phyloP scores from a whole-genome alignment of 768 basidiomycete species.

The Chalciporus chontae region DNA sequence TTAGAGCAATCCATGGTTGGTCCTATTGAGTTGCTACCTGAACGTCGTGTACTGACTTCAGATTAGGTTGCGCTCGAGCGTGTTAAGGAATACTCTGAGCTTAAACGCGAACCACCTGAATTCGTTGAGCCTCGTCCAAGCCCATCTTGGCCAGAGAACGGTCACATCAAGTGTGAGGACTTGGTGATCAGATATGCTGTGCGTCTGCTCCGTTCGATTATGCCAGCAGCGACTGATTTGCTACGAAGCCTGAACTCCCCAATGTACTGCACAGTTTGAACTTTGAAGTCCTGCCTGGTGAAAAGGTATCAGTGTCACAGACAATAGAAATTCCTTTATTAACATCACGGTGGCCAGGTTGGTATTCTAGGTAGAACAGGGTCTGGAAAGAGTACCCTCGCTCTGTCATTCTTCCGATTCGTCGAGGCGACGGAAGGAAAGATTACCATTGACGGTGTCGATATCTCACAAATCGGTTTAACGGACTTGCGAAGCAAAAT shows the following conservation, averaged over 20 bases:
- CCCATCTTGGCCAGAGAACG: slow-evolving; percentile 71
- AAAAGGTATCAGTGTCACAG: slow-evolving; percentile 51
- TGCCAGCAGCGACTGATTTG: background rate
- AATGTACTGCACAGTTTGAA: slow-evolving; percentile 77
- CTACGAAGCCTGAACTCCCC: slow-evolving; percentile 72
- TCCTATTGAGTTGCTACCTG: background rate
- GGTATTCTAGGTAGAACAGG: slow-evolving; percentile 70
- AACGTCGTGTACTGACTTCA: background rate
- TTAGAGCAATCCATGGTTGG: slow-evolving; percentile 89
- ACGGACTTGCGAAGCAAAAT: slow-evolving; percentile 76
- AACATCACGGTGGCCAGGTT: slow-evolving; percentile 36
- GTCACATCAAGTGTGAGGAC: slow-evolving; percentile 67
- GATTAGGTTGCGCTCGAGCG: slow-evolving; percentile 78
- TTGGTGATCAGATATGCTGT: slow-evolving; percentile 79
- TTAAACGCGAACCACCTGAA: slow-evolving; percentile 75
- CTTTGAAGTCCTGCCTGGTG: slow-evolving; percentile 69
- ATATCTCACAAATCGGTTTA: slow-evolving; percentile 76
- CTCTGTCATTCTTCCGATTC: slow-evolving; percentile 84
- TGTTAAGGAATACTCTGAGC: slow-evolving; percentile 86
- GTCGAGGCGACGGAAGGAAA: slow-evolving; percentile 80
- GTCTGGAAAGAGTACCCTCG: slow-evolving; percentile 78
- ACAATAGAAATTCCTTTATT: background rate
- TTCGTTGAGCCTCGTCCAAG: slow-evolving; percentile 84
- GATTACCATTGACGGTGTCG: slow-evolving; percentile 73
- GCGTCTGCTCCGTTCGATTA: slow-evolving; percentile 23